Evolutionary conservation across 2,329 filamentous ascomycete genomes (phyloP).

Genomic region (Lachnellula suecica): DNA sequence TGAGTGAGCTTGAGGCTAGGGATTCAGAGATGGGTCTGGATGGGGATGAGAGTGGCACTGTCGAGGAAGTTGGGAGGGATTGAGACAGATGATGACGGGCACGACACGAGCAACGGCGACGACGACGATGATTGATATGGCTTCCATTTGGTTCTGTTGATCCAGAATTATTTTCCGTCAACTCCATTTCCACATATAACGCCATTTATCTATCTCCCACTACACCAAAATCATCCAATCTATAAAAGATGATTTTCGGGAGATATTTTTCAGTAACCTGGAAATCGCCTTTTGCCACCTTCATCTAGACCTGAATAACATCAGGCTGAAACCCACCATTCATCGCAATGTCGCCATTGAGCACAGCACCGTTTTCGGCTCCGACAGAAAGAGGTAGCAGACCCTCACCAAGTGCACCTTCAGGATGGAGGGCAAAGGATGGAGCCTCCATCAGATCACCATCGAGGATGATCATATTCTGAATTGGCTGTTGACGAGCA

Average conservation of each 20-base stretch:
- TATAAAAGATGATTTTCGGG: background rate
- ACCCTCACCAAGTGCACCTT: slow-evolving; percentile 51
- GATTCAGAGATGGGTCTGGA: slow-evolving; percentile 27
- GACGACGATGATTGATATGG: slow-evolving; percentile 16
- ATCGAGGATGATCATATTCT: slow-evolving; percentile 92
- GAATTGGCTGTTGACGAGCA: slow-evolving; percentile 87
- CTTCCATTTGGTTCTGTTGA: background rate
- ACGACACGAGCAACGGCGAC: slow-evolving; percentile 30
- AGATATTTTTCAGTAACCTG: background rate
- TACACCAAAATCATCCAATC: background rate
- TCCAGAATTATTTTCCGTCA: slow-evolving; percentile 3
- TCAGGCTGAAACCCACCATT: slow-evolving; percentile 22
- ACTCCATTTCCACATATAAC: slow-evolving; percentile 8
- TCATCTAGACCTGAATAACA: slow-evolving; percentile 19
- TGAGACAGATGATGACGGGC: slow-evolving; percentile 27
- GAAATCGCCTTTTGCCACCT: background rate
- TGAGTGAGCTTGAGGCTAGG: slow-evolving; percentile 26
- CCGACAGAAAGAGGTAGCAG: slow-evolving; percentile 38
- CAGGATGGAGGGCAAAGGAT: slow-evolving; percentile 79
- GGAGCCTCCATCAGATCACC: slow-evolving; percentile 76
- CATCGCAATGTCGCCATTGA: slow-evolving; percentile 12
- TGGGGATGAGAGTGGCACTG: slow-evolving; percentile 30
- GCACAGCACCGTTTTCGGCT: slow-evolving; percentile 22
- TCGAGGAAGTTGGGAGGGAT: slow-evolving; percentile 34
- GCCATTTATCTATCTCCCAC: slow-evolving; percentile 1